Conservation (phyloP, 2,329 filamentous ascomycete species). For the Colletotrichum liaoningense region DNA sequence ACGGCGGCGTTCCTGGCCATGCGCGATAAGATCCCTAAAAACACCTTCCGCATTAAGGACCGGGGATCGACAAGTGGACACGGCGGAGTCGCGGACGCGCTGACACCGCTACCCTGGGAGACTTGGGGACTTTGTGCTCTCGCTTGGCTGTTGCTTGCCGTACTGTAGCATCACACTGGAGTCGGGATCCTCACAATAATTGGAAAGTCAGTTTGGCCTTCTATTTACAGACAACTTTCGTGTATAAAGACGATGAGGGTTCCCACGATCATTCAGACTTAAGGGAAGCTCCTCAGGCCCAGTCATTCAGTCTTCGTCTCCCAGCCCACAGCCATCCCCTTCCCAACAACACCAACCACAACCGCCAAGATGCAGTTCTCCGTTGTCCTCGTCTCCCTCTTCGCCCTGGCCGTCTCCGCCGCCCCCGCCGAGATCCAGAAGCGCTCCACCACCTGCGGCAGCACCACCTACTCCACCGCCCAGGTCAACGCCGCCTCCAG, state of each 20-base stretch:
- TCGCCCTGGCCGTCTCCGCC: conserved; percentile 31
- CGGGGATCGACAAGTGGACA: conserved; percentile 16
- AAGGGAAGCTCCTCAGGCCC: background rate
- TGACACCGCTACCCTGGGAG: conserved; percentile 9
- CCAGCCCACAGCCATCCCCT: background rate
- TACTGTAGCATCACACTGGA: background rate
- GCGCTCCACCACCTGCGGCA: conserved; percentile 64
- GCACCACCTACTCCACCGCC: conserved; percentile 61
- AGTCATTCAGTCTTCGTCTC: background rate
- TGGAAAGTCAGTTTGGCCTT: background rate
- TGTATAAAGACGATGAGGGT: conserved; percentile 10
- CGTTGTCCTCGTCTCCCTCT: conserved; percentile 32
- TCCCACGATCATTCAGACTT: background rate
- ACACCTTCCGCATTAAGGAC: conserved; percentile 31
- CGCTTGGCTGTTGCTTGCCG: background rate
- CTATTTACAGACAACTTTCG: background rate
- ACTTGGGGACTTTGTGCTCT: background rate
- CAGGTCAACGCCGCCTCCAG: conserved; percentile 62
- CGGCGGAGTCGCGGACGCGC: background rate
- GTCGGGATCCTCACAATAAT: background rate
- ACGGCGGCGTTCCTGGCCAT: conserved; percentile 31
- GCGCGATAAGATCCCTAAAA: conserved; percentile 28
- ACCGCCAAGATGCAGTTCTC: conserved; percentile 33
- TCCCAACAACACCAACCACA: background rate
- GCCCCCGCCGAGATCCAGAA: conserved; percentile 30